Evolutionary conservation across 2,329 filamentous ascomycete genomes (phyloP), one percentile per base, ranked within the genome.

Genomic region (Colletotrichum sp.): DNA sequence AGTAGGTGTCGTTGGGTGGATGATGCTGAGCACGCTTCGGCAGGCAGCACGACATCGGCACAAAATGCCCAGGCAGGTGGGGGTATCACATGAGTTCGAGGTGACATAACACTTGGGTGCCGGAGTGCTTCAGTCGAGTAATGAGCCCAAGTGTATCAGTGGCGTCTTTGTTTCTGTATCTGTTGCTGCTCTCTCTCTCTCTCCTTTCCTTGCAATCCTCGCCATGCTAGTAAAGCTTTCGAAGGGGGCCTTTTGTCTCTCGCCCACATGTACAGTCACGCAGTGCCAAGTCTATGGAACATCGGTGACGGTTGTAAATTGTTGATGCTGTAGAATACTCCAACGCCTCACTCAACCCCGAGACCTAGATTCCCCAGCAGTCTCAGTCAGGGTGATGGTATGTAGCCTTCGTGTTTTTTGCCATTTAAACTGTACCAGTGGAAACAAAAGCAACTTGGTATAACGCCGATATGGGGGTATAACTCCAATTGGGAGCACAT

Each of bases 401-500:
- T 58, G 15, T 30, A 39, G 22, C 32, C 30, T 39, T 66, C 13
- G 22, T 36, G 10, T 36, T 68, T 68, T 68, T 30, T 36, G 22
- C 39, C 62, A 52, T 52, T 52, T 52, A 16, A 28, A 28, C 25
- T 58, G 55, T 58, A 30, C 22, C 55, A 25, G 64, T 30, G 48
- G 55, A 12, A 15, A 18, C 16, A 62, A 68, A 39, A 66, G 25
- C 66, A 60, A 48, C 22, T 32, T 68, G 18, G 52, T 60, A 60
- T 34, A 68, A 68, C 52, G 56, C 58, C 60, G 28, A 48, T 32
- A 52, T 71, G 39, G 56, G 71, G 71, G 71, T 73, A 73, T 69
- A 64, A 73, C 71, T 73, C 71, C 65, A 69, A 69, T 28, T 52
- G 48, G 71, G 71, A 73, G 65, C 48, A 69, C 65, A 62, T 32